Evolutionary conservation across 2,329 filamentous ascomycete species (phyloP), one percentile per base, ranked within the genome.

Genomic region (Elsinoe fawcettii): DNA sequence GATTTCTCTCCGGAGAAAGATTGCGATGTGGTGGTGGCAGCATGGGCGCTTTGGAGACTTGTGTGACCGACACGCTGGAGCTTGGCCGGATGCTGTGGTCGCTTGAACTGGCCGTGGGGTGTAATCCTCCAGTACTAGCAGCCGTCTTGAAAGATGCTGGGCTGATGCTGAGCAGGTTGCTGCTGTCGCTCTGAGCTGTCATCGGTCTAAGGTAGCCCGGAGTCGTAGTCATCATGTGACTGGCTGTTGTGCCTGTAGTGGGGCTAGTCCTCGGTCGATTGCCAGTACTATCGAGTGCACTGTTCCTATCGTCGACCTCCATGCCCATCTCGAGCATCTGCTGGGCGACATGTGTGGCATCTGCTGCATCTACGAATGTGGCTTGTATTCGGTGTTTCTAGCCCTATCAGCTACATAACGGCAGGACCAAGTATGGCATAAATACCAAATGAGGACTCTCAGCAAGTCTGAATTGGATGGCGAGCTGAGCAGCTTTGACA

Each of bases 391-490:
- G 65, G 12, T 65, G 64, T 22, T 62, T 55, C 67, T 70, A 55
- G 20, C 6, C 39, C 30, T 14, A n/a, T 49, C 18, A 23, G 27
- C 27, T 51, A 12, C 8, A 25, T 2, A 2, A 3, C 12, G 16
- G 16, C 25, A 32, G 5, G 25, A 8, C 5, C 3, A 12, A 36
- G n/a, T 2, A 23, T 4, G 6, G 44, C 56, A 47, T 30, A 9
- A 30, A 9, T 57, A 75, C 74, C 67, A 67, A 69, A 37, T 66
- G 12, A 5, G 49, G 30, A 9, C 25, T 63, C 55, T 70, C 65
- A n/a, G 67, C 61, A 14, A 70, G 54, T 41, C 65, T 65, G 63
- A 73, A 76, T 55, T 73, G 66, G 12, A 77, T 62, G 9, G 73
- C 75, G 2, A 77, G 61, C 2, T 71, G 60, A 3, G 70, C 65